These are phyloP conservation scores for Camellia japonica DNA, from an alignment of 148 eudicot genomes.

Conservation along the genomic window DNA sequence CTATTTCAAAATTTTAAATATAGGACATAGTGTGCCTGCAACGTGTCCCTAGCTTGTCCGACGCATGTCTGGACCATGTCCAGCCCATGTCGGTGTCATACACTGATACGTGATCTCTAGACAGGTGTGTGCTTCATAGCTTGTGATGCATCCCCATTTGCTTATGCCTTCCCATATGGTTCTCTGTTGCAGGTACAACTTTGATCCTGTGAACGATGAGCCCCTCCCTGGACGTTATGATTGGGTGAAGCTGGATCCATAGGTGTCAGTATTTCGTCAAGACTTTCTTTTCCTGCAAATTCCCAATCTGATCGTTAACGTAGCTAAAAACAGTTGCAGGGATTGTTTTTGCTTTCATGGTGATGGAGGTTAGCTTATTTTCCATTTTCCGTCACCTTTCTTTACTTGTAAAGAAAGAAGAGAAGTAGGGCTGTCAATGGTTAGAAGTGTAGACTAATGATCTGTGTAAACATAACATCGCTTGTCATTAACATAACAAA, in stretches of 20 bases:
- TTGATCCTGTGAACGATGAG: conserved; percentile 45
- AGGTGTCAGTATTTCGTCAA: conserved; percentile 9
- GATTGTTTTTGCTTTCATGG: conserved; percentile 11
- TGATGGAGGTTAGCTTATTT: conserved; percentile 24
- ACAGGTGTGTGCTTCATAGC: no score
- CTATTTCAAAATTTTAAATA: no score
- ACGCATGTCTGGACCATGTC: no score
- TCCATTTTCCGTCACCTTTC: conserved; percentile 22
- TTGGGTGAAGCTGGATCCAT: conserved; percentile 43
- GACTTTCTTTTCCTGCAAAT: conserved; percentile 4
- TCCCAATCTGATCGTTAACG: conserved; percentile 1
- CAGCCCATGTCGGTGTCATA: no score
- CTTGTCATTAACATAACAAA: conserved; percentile 28
- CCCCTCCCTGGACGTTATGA: conserved; percentile 55
- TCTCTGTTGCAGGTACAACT: conserved; percentile 48
- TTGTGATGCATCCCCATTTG: no score
- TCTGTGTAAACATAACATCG: conserved; percentile 32
- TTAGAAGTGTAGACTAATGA: conserved; percentile 33
- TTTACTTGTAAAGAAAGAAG: conserved; percentile 35
- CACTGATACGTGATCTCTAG: no score
- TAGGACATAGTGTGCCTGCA: no score
- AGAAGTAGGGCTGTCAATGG: conserved; percentile 27
- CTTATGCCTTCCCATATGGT: neutral
- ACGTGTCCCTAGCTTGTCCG: no score
- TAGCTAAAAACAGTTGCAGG: conserved; percentile 24